Conservation (phyloP, 345 rosid species). For the Rhodamnia argentea region DNA sequence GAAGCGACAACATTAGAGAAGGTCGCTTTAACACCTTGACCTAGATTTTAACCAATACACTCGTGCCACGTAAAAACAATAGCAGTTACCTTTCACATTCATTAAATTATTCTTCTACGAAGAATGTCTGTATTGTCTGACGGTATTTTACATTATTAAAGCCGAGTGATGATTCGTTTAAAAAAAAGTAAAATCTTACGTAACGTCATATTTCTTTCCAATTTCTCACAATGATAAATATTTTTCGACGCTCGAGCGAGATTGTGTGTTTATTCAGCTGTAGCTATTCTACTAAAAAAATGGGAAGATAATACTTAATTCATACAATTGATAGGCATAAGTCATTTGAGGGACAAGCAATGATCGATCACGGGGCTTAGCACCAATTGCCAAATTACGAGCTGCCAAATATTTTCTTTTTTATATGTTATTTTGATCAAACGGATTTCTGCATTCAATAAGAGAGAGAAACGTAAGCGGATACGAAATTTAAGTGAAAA, state of each 20-base stretch:
- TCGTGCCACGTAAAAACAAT: neutral
- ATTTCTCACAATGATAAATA: neutral
- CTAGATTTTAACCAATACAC: neutral
- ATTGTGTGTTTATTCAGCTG: neutral
- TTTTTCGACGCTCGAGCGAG: neutral
- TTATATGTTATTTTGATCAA: neutral
- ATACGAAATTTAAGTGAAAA: neutral
- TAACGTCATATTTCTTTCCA: neutral
- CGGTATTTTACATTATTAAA: neutral
- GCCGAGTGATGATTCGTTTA: neutral
- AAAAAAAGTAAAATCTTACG: neutral
- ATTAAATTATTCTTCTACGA: neutral
- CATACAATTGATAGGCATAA: neutral
- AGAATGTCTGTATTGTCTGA: fast-evolving
- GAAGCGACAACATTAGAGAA: neutral
- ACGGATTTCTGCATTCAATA: neutral
- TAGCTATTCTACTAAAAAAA: neutral
- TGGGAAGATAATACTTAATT: neutral
- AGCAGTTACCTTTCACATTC: neutral
- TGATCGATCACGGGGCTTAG: fast-evolving
- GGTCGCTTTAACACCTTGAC: neutral
- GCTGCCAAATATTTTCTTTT: neutral
- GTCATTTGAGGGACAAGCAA: neutral
- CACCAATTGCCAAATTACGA: neutral
- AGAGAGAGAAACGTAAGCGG: neutral